Evolutionary conservation across 495 filamentous ascomycete species (phyloP).

Genomic region (Penicillium goetzii): DNA sequence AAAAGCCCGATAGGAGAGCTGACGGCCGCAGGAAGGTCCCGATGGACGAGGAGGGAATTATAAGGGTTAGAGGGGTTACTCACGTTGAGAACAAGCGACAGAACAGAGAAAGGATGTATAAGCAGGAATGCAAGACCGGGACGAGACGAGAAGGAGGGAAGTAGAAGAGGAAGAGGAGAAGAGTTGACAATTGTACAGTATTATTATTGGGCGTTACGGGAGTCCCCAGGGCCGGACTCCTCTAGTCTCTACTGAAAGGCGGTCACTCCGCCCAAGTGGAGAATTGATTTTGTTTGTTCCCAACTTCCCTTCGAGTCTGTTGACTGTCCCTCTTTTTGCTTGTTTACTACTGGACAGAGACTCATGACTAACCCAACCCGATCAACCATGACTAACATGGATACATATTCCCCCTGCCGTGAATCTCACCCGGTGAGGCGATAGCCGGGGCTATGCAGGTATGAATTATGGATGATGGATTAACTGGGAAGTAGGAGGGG

Average conservation of each 20-base stretch:
- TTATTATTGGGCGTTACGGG: neutral
- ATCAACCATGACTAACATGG: neutral
- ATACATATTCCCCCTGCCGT: slow-evolving; percentile 20
- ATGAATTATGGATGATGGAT: neutral
- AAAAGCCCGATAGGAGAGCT: slow-evolving; percentile 4
- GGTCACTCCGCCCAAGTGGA: slow-evolving; percentile 5
- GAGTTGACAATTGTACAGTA: slow-evolving; percentile 14
- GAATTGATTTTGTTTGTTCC: neutral
- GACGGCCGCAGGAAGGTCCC: neutral
- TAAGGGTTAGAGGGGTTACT: neutral
- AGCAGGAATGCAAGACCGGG: slow-evolving; percentile 7
- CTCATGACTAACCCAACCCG: no score
- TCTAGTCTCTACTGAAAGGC: neutral
- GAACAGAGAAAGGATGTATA: slow-evolving; percentile 10
- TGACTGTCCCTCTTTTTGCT: neutral
- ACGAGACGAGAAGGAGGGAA: slow-evolving; percentile 15
- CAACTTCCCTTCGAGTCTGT: no score
- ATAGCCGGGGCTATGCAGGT: slow-evolving; percentile 4
- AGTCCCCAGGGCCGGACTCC: neutral
- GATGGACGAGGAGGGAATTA: neutral
- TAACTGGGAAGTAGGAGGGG: neutral
- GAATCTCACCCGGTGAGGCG: slow-evolving; percentile 30
- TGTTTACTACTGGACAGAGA: neutral
- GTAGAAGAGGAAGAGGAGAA: slow-evolving; percentile 16
- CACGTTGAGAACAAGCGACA: slow-evolving; percentile 16